phyloP scores from a whole-genome alignment of 768 basidiomycete genomes.

The Trametes elegans region DNA sequence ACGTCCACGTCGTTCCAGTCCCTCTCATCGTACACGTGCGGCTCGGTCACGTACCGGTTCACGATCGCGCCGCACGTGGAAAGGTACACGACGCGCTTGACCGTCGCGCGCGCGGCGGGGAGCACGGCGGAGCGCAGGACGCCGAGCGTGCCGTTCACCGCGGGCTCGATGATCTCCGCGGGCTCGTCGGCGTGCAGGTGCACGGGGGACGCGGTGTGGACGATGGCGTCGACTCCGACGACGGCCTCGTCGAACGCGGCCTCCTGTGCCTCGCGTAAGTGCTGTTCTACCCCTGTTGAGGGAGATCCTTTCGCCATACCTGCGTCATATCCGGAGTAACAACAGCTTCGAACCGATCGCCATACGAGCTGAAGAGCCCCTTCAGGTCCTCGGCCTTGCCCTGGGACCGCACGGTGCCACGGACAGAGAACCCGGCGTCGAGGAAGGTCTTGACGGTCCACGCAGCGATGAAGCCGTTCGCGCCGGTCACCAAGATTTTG shows the following conservation, averaged over 20 bases:
- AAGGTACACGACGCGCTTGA: constrained; percentile 72
- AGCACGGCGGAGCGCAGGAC: constrained; percentile 35
- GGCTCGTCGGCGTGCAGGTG: constrained; percentile 19
- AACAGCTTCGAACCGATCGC: constrained; percentile 56
- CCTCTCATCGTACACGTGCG: constrained; percentile 41
- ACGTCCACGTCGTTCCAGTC: constrained; percentile 61
- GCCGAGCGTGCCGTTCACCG: constrained; percentile 41
- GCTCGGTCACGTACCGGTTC: constrained; percentile 21
- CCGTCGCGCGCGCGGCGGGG: constrained; percentile 30
- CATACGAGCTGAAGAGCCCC: constrained; percentile 49
- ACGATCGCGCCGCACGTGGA: constrained; percentile 51
- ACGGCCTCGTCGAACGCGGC: constrained; percentile 26
- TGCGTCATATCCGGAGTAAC: constrained; percentile 66
- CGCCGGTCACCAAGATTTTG: constrained; percentile 53
- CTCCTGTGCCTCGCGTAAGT: neutral
- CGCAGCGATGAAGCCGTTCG: constrained; percentile 55
- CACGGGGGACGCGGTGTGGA: constrained; percentile 24
- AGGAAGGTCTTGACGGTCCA: constrained; percentile 57
- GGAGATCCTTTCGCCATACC: constrained; percentile 27
- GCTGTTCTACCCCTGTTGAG: neutral
- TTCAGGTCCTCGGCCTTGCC: constrained; percentile 56
- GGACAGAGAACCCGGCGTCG: constrained; percentile 57
- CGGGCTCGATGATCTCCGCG: constrained; percentile 38
- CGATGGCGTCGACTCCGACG: constrained; percentile 24
- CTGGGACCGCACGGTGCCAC: constrained; percentile 61